Conservation (phyloP, 257 asterid species). For the Solanum sejunctum region DNA sequence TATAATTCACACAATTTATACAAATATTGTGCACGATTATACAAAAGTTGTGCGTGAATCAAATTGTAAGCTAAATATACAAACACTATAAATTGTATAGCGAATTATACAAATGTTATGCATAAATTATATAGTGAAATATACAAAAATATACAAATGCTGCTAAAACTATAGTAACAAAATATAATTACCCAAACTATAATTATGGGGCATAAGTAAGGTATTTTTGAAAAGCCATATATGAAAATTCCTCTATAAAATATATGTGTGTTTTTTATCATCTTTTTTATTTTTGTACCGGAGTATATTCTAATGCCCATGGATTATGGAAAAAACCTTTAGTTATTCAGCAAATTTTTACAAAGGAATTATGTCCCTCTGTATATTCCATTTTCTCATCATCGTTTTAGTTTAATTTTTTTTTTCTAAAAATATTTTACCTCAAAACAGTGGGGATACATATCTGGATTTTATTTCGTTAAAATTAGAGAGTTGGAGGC, state of each 20-base stretch:
- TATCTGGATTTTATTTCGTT: not conserved
- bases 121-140: no score
- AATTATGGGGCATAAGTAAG: no score
- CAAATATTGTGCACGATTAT: no score
- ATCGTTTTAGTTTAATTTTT: not conserved
- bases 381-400: not conserved
- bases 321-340: not conserved
- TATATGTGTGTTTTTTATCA: not conserved
- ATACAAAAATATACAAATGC: no score
- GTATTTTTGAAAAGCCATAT: no score
- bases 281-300: not conserved
- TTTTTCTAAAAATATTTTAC: not conserved
- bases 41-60: no score
- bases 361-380: not conserved
- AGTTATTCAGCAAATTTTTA: not conserved
- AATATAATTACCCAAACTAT: no score
- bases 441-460: not conserved
- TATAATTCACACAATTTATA: no score
- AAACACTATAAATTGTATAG: no score
- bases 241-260: not conserved
- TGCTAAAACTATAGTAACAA: no score
- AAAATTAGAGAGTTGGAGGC: not conserved
- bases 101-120: no score
- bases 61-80: no score
- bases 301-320: not conserved